Percentiles rank a stretch among this genome's conserved stretches.
phyloP scores from a whole-genome alignment of 805 yeast species.

The Priceomyces medius region DNA sequence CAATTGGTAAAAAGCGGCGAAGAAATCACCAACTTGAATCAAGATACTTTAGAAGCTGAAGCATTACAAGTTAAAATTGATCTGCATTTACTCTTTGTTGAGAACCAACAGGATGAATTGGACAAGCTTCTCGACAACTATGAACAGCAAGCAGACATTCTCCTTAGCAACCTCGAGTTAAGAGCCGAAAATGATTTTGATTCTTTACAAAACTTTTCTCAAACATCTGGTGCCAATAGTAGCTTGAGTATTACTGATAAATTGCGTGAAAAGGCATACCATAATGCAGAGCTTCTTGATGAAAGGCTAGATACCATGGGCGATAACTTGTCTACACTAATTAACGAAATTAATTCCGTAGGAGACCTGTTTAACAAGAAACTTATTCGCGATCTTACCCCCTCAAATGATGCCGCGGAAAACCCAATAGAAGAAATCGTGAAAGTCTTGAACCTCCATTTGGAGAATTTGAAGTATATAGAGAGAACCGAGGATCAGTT shows the following conservation, averaged over 20 bases:
- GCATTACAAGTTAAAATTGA: slow-evolving; percentile 82
- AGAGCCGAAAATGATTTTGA: slow-evolving; percentile 15
- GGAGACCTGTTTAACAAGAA: slow-evolving; percentile 74
- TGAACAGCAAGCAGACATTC: slow-evolving; percentile 66
- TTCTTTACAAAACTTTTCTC: slow-evolving; percentile 4
- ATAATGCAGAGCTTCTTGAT: slow-evolving; percentile 80
- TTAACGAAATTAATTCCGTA: slow-evolving; percentile 78
- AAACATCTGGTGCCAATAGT: slow-evolving; percentile 17
- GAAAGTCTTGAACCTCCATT: slow-evolving; percentile 78
- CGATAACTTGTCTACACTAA: slow-evolving; percentile 68
- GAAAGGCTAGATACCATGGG: slow-evolving; percentile 79
- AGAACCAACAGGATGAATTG: slow-evolving; percentile 88
- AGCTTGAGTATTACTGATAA: slow-evolving; percentile 64
- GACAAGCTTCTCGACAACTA: slow-evolving; percentile 79
- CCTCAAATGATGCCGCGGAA: slow-evolving; percentile 20
- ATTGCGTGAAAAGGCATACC: slow-evolving; percentile 86
- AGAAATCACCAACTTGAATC: slow-evolving; percentile 72
- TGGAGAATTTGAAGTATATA: slow-evolving; percentile 85
- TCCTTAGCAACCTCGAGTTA: slow-evolving; percentile 40
- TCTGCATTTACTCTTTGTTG: slow-evolving; percentile 80
- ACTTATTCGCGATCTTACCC: slow-evolving; percentile 38
- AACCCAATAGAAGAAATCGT: slow-evolving; percentile 67
- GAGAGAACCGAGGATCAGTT: slow-evolving; percentile 70
- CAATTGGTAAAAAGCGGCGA: slow-evolving; percentile 82
- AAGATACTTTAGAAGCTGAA: slow-evolving; percentile 79